Evolutionary conservation across 2,329 filamentous ascomycete species (phyloP).

Genomic region (Neopestalotiopsis clavispora): DNA sequence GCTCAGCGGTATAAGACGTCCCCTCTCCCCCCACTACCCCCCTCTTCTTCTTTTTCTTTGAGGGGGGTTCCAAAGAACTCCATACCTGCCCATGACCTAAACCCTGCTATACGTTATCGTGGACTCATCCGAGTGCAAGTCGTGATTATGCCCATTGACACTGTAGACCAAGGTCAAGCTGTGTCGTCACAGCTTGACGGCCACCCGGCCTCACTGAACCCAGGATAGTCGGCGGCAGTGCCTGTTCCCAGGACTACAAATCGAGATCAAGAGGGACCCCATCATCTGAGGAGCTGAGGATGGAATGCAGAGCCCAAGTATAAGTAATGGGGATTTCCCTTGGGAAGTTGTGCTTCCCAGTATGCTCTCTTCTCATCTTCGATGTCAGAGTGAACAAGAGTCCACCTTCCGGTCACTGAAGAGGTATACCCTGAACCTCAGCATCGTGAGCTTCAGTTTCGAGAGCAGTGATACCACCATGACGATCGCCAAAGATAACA

Average conservation of each 20-base stretch:
- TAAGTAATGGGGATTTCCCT: background rate
- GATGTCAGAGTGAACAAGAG: background rate
- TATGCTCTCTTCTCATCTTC: background rate
- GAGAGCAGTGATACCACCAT: background rate
- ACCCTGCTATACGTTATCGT: background rate
- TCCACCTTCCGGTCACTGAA: background rate
- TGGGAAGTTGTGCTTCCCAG: background rate
- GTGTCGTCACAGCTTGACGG: background rate
- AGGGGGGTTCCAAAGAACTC: background rate
- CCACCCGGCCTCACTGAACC: background rate
- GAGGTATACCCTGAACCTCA: background rate
- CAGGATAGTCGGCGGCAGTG: background rate
- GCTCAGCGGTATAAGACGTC: conserved; percentile 1
- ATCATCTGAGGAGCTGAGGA: background rate
- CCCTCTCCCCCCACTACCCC: conserved; percentile 14
- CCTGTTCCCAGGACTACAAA: background rate
- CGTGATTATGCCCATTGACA: background rate
- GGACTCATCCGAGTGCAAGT: background rate
- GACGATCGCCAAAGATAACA: background rate
- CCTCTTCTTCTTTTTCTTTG: background rate
- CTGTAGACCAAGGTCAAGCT: background rate
- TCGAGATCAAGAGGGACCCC: background rate
- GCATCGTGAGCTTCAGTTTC: background rate
- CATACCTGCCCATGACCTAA: background rate
- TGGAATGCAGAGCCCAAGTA: background rate